Evolutionary conservation across 805 yeast species (phyloP).

Genomic region (Saccharomycopsis microspora): DNA sequence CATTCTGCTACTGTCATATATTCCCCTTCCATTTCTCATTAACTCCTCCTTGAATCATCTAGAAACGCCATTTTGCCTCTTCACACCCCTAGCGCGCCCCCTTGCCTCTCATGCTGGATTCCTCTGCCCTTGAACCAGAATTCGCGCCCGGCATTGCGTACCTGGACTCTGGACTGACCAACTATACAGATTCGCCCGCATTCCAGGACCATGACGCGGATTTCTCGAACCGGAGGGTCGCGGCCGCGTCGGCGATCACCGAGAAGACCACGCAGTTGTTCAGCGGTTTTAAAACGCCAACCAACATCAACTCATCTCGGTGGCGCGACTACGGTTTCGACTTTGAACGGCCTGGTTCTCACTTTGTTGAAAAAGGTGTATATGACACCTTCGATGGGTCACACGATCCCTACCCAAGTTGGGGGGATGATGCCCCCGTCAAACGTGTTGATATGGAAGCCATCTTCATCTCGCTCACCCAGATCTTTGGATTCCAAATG

Average conservation of each 20-base stretch:
- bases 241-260: constrained; percentile 18
- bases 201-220: constrained; percentile 15
- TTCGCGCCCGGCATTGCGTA: too few species aligned
- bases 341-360: constrained; percentile 23
- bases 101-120: too few species aligned
- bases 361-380: constrained; percentile 29
- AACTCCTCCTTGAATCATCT: too few species aligned
- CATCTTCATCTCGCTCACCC: constrained; percentile 39
- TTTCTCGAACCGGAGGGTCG: background rate
- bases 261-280: constrained; percentile 47
- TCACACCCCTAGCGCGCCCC: too few species aligned
- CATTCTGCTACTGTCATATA: too few species aligned
- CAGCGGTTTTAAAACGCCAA: constrained; percentile 92
- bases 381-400: constrained; percentile 32
- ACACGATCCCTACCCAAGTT: constrained; percentile 42
- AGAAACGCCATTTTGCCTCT: too few species aligned
- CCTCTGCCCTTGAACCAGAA: too few species aligned
- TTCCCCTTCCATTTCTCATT: too few species aligned
- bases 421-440: constrained; percentile 36
- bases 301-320: constrained; percentile 71
- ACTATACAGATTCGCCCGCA: constrained; percentile 23
- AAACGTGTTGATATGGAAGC: constrained; percentile 42
- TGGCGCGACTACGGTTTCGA: constrained; percentile 28
- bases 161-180: constrained; percentile 4
- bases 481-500: constrained; percentile 55